phyloP scores from a whole-genome alignment of 2,329 filamentous ascomycete genomes.

The Neocucurbitaria cava region DNA sequence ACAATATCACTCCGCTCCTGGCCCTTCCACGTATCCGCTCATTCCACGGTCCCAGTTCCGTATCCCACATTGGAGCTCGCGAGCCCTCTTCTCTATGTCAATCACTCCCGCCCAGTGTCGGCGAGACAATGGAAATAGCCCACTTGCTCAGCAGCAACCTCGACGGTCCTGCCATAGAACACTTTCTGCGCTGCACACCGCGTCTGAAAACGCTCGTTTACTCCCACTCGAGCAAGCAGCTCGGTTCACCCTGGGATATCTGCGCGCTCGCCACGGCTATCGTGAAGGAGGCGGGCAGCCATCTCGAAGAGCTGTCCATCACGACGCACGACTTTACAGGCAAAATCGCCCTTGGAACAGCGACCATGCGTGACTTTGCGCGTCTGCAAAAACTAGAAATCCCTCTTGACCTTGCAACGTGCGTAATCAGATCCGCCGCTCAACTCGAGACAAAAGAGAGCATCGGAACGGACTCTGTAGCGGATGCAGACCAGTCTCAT shows the following conservation, averaged over 20 bases:
- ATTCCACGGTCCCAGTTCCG: constrained; percentile 10
- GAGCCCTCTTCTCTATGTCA: constrained; percentile 16
- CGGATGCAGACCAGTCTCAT: constrained; percentile 17
- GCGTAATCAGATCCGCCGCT: constrained; percentile 9
- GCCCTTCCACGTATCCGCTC: constrained; percentile 16
- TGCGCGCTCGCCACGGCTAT: constrained; percentile 16
- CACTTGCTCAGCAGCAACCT: constrained; percentile 12
- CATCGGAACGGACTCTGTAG: constrained; percentile 15
- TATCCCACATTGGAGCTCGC: constrained; percentile 11
- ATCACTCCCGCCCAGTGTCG: constrained; percentile 11
- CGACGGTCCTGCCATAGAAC: constrained; percentile 13
- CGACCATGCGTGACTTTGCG: constrained; percentile 15
- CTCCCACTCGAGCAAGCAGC: constrained; percentile 16
- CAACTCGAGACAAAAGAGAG: constrained; percentile 8
- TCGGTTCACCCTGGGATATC: constrained; percentile 14
- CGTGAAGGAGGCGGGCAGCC: constrained; percentile 13
- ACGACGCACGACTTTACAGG: constrained; percentile 17
- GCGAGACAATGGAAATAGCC: constrained; percentile 7
- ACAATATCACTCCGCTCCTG: constrained; percentile 19
- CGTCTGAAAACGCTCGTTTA: constrained; percentile 20
- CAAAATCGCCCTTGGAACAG: constrained; percentile 16
- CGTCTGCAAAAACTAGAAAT: constrained; percentile 19
- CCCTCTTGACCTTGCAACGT: constrained; percentile 18
- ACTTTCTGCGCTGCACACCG: constrained; percentile 21
- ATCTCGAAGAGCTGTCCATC: constrained; percentile 20